Percentiles rank a stretch among this genome's conserved stretches.
phyloP scores from a whole-genome alignment of 2,329 filamentous ascomycete genomes.

The Ascochyta viciae-villosae region DNA sequence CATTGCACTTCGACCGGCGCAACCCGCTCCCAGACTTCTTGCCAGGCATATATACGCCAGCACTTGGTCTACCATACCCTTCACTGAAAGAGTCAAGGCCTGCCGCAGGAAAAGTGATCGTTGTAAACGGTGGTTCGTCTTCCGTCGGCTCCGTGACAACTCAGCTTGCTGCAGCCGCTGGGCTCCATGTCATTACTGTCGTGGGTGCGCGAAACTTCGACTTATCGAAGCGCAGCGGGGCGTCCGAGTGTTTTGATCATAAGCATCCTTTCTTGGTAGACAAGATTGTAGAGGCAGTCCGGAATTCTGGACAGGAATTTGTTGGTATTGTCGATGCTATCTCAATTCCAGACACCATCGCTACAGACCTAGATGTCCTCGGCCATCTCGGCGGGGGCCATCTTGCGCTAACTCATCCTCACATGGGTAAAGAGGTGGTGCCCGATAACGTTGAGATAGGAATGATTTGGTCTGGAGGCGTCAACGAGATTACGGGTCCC shows the following conservation, averaged over 20 bases:
- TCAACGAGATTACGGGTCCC: conserved; percentile 33
- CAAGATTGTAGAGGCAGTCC: conserved; percentile 47
- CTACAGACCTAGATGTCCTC: conserved; percentile 33
- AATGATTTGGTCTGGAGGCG: conserved; percentile 31
- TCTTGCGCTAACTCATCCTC: conserved; percentile 48
- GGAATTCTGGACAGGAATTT: conserved; percentile 43
- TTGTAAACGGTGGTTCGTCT: conserved; percentile 59
- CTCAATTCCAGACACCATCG: conserved; percentile 26
- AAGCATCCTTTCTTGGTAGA: conserved; percentile 39
- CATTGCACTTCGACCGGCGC: conserved; percentile 35
- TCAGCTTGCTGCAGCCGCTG: conserved; percentile 50
- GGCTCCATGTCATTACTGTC: conserved; percentile 50
- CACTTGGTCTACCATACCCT: conserved; percentile 50
- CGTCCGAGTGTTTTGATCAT: conserved; percentile 37
- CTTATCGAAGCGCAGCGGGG: conserved; percentile 29
- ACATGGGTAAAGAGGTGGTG: conserved; percentile 29
- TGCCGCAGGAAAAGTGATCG: conserved; percentile 43
- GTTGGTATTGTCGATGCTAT: conserved; percentile 51
- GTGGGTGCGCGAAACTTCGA: conserved; percentile 39
- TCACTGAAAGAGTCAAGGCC: conserved; percentile 35
- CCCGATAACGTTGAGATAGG: conserved; percentile 43
- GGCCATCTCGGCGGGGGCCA: conserved; percentile 43
- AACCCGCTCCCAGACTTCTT: conserved; percentile 37
- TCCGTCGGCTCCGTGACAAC: conserved; percentile 51
- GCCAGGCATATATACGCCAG: conserved; percentile 31